These are phyloP conservation scores for Daedaleopsis nitida DNA, from an alignment of 768 basidiomycete species.

Conservation along the genomic window DNA sequence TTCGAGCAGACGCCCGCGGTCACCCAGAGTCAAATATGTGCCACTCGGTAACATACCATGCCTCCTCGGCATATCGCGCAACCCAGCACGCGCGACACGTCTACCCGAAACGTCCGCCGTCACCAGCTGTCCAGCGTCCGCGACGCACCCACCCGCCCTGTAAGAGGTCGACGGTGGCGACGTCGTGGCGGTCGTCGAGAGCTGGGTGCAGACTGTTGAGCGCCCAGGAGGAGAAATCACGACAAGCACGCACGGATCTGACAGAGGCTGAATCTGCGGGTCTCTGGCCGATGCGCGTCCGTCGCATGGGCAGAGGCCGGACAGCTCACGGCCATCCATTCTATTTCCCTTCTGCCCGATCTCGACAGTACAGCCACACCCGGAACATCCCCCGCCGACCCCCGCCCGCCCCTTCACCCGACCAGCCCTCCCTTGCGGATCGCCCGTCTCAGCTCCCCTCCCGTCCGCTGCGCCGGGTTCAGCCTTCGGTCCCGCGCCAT, in stretches of 20 bases:
- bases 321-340: not conserved
- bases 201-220: conserved; percentile 5
- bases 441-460: conserved; percentile 71
- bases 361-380: conserved; percentile 18
- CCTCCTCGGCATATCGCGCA: conserved; percentile 4
- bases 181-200: too few species aligned
- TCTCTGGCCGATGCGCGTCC: not conserved
- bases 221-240: conserved; percentile 2
- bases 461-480: conserved; percentile 85
- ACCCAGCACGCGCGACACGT: not conserved
- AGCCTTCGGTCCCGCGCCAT: conserved; percentile 83
- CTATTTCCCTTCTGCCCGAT: conserved; percentile 19
- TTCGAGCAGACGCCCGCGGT: conserved; percentile 4
- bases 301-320: not conserved
- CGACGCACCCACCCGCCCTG: too few species aligned
- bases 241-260: conserved; percentile 14
- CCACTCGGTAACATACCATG: conserved; percentile 12
- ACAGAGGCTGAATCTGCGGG: conserved; percentile 1
- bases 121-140: not conserved
- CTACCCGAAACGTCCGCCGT: not conserved
- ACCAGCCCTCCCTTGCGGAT: conserved; percentile 52
- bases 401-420: conserved; percentile 22
- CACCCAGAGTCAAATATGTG: conserved; percentile 10
- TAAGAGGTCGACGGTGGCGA: too few species aligned
- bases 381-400: conserved; percentile 13